These are phyloP conservation scores for Fomitopsis pinicola DNA, from an alignment of 1,284 basidiomycete species.

Conservation along the genomic window DNA sequence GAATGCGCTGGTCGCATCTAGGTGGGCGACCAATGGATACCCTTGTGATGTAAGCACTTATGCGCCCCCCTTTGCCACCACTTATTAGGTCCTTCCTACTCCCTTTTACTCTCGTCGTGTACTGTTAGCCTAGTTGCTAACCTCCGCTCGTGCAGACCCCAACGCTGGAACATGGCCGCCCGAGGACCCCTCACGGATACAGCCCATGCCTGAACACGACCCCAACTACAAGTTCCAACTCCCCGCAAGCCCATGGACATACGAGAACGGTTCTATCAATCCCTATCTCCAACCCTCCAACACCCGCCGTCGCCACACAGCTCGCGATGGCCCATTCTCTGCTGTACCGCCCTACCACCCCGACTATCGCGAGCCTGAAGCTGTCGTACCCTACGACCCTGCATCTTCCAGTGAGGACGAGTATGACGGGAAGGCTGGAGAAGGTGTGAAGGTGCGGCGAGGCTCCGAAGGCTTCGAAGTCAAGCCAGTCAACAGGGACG, in stretches of 20 bases:
- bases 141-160: slow-evolving; percentile 12
- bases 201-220: slow-evolving; percentile 23
- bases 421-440: slow-evolving; percentile 31
- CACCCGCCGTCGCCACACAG: slow-evolving; percentile 22
- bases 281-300: slow-evolving; percentile 68
- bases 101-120: not conserved
- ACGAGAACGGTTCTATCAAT: slow-evolving; percentile 71
- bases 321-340: slow-evolving; percentile 33
- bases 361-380: slow-evolving; percentile 46
- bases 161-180: slow-evolving; percentile 50
- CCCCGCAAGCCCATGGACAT: slow-evolving; percentile 77
- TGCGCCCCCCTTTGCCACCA: not conserved
- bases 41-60: slow-evolving; percentile 25
- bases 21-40: slow-evolving; percentile 17
- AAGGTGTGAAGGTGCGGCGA: slow-evolving; percentile 40
- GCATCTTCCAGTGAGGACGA: slow-evolving; percentile 29
- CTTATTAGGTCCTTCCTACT: not conserved
- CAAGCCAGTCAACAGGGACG: slow-evolving; percentile 52
- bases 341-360: slow-evolving; percentile 71
- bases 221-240: slow-evolving; percentile 41
- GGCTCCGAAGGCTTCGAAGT: slow-evolving; percentile 83
- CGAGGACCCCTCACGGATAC: slow-evolving; percentile 43
- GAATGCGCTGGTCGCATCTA: slow-evolving; percentile 4
- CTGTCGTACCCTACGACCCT: slow-evolving; percentile 25
- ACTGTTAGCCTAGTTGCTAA: not conserved